Evolutionary conservation across 257 asterid species (phyloP), one percentile per base, ranked within the genome.

Genomic region (Ajuga chamaepitys): DNA sequence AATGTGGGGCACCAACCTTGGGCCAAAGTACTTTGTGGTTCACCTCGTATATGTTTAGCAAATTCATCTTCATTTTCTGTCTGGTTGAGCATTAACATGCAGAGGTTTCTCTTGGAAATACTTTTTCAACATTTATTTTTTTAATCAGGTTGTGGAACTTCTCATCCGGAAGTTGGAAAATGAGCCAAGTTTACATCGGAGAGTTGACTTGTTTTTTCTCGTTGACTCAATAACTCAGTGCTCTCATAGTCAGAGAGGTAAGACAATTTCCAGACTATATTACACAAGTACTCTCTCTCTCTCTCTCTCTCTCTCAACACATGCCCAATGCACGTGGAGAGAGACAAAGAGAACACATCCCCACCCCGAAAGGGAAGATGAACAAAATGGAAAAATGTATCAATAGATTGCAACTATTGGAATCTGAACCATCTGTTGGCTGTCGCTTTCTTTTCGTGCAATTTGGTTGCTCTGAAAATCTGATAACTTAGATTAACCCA

Each of bases 151-250:
- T 58, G 91, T 91, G 46, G 96, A 91, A 58, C 95, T 91, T 78
- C 96, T 91, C 62, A 85, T 82, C 70, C 85, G 65, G 77, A 91
- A 88, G 72, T 59, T 91, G 95, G 96, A 86, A 80, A 88, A 62
- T 69, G 98, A 91, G 68, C 68, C 92, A 44, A 88, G 84, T 75
- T 80, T 78, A 53, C 93, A 83, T 75, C 96, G 90, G 66, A 82
- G 81, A 81, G 96, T 91, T 71, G 98, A 88, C 81, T 74, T 91
- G 52, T 86, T 91, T 70, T 91, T 88, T 69, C 88, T 91, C 38
- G 98, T 91, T 62, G 98, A 91, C 77, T 91, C 98, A 38, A 91
- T 91, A 73, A 91, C 98, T 52, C 98, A 91, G 78, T 85, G 95
- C 77, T 91, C 98, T 57, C 95, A 91, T 67, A 78, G 85, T 74